A percentile compares a stretch with the other conserved stretches of the same genome.
These are phyloP conservation scores for Aspergillus floridensis DNA, from an alignment of 2,329 filamentous ascomycete species.

Conservation along the genomic window DNA sequence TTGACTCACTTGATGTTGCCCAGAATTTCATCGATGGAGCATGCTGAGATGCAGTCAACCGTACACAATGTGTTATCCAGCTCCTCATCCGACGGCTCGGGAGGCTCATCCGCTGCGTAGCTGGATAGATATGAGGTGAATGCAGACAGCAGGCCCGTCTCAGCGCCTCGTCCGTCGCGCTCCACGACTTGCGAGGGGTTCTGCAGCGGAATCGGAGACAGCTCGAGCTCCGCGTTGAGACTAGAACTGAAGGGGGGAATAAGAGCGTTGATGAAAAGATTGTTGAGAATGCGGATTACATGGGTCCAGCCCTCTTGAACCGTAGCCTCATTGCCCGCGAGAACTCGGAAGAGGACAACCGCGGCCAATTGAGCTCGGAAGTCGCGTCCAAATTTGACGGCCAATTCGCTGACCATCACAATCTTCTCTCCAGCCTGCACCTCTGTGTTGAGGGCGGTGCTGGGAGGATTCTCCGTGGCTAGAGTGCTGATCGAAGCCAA, in stretches of 20 bases:
- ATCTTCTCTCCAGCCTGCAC: constrained; percentile 87
- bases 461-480: constrained; percentile 70
- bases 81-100: constrained; percentile 95
- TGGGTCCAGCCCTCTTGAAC: constrained; percentile 61
- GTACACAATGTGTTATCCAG: constrained; percentile 92
- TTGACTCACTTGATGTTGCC: constrained; percentile 72
- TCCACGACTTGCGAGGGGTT: constrained; percentile 91
- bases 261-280: constrained; percentile 92
- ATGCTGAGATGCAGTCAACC: constrained; percentile 89
- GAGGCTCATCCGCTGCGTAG: constrained; percentile 95
- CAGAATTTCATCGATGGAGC: constrained; percentile 78
- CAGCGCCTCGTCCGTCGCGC: constrained; percentile 71
- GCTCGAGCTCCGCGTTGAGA: constrained; percentile 63
- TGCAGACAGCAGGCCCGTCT: constrained; percentile 86
- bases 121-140: constrained; percentile 98
- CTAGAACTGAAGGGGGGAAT: constrained; percentile 74
- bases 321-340: constrained; percentile 77
- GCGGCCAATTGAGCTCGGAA: constrained; percentile 92
- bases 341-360: constrained; percentile 89
- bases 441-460: constrained; percentile 88
- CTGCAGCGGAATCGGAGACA: constrained; percentile 83
- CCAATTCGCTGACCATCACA: constrained; percentile 98
- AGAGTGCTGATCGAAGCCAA: constrained; percentile 88
- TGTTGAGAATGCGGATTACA: constrained; percentile 88
- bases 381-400: constrained; percentile 90